These are phyloP conservation scores for Erodium maritimum DNA, from an alignment of 345 rosid genomes.

Conservation along the genomic window DNA sequence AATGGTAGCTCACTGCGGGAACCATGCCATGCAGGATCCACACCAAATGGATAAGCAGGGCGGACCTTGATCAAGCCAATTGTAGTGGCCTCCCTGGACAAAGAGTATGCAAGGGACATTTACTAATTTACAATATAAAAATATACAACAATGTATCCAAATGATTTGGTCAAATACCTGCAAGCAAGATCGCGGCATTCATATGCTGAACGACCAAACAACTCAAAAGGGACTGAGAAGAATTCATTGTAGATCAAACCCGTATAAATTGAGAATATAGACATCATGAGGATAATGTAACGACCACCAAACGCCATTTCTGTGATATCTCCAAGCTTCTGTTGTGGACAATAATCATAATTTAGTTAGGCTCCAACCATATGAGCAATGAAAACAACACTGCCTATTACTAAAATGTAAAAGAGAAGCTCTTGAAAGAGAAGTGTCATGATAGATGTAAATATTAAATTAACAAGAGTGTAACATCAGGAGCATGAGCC, in stretches of 20 bases:
- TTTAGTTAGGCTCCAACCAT: too few species aligned
- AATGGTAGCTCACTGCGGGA: slow-evolving; percentile 82
- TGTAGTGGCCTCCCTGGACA: slow-evolving; percentile 68
- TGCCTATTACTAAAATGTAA: not conserved
- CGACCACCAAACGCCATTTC: slow-evolving; percentile 99
- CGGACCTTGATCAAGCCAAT: slow-evolving; percentile 70
- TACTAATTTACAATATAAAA: too few species aligned
- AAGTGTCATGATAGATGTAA: not conserved
- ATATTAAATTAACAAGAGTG: not conserved
- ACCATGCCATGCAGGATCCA: slow-evolving; percentile 96
- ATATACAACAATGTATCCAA: not conserved
- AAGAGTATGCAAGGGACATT: slow-evolving; percentile 1
- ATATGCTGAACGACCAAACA: slow-evolving; percentile 81
- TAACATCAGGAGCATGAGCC: not conserved
- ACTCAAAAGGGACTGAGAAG: slow-evolving; percentile 86
- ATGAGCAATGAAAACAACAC: slow-evolving; percentile 2
- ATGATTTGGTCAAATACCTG: slow-evolving; percentile 38
- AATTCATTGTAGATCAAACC: slow-evolving; percentile 93
- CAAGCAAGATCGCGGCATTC: slow-evolving; percentile 87
- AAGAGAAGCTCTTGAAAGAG: not conserved
- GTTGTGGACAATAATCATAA: slow-evolving; percentile 9
- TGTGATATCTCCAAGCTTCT: slow-evolving; percentile 93
- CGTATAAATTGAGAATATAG: slow-evolving; percentile 86
- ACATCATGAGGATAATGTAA: slow-evolving; percentile 86
- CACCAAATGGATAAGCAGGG: slow-evolving; percentile 83